Evolutionary conservation across 495 filamentous ascomycete genomes (phyloP).

Genomic region (Podospora australis): DNA sequence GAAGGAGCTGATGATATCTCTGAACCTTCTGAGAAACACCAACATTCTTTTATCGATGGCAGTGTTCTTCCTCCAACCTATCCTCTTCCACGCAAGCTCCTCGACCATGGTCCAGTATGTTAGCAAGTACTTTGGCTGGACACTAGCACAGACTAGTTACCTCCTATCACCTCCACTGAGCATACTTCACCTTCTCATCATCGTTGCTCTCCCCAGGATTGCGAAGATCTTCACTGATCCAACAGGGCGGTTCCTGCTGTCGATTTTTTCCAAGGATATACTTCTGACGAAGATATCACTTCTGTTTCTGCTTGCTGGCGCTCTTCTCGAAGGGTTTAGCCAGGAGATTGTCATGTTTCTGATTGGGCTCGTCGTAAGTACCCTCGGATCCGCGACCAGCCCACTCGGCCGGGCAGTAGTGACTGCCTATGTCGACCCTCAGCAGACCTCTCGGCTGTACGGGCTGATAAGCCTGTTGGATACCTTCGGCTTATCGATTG

Average conservation of each 20-base stretch:
- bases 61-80: slow-evolving; percentile 45
- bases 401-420: slow-evolving; percentile 41
- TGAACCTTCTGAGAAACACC: slow-evolving; percentile 27
- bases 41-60: slow-evolving; percentile 29
- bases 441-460: slow-evolving; percentile 51
- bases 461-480: slow-evolving; percentile 53
- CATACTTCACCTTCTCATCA: slow-evolving; percentile 44
- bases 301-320: slow-evolving; percentile 30
- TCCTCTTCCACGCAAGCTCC: slow-evolving; percentile 44
- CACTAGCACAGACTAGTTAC: slow-evolving; percentile 48
- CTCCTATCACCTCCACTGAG: slow-evolving; percentile 44
- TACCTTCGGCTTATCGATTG: slow-evolving; percentile 46
- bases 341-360: slow-evolving; percentile 45
- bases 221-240: slow-evolving; percentile 29
- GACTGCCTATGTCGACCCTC: slow-evolving; percentile 45
- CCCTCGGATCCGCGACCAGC: slow-evolving; percentile 47
- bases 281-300: slow-evolving; percentile 43
- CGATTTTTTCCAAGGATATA: slow-evolving; percentile 46
- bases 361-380: slow-evolving; percentile 47
- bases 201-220: slow-evolving; percentile 42
- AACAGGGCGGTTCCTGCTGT: slow-evolving; percentile 26
- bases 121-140: slow-evolving; percentile 51
- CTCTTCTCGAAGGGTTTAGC: slow-evolving; percentile 25
- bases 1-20: slow-evolving; percentile 11
- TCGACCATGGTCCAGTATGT: slow-evolving; percentile 49